Percentiles rank a stretch among this genome's conserved stretches.
These are phyloP conservation scores for Nicotiana knightiana DNA, from an alignment of 257 asterid genomes.

Conservation along the genomic window DNA sequence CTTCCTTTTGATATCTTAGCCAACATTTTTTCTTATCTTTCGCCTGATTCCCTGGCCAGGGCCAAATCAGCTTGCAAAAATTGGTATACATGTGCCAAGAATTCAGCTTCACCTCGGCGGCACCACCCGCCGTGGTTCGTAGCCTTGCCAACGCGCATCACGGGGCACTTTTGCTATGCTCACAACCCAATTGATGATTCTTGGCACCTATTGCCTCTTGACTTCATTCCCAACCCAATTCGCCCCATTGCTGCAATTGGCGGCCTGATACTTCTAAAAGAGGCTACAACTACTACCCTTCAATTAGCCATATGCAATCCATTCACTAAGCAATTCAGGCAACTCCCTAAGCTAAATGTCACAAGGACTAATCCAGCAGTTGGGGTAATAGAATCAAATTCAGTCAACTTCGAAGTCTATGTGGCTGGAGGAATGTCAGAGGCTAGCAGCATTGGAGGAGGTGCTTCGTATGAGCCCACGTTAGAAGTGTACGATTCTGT, in stretches of 20 bases:
- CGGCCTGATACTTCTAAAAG: conserved; percentile 40
- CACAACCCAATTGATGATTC: conserved; percentile 36
- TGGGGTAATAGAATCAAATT: conserved; percentile 28
- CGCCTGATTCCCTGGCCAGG: conserved; percentile 66
- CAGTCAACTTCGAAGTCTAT: conserved; percentile 29
- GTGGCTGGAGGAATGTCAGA: conserved; percentile 89
- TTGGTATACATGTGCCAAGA: conserved; percentile 44
- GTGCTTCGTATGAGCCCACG: conserved; percentile 52
- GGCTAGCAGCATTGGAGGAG: conserved; percentile 37
- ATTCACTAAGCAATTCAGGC: conserved; percentile 50
- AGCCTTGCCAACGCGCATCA: conserved; percentile 45
- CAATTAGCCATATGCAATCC: conserved; percentile 61
- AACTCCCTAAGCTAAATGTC: conserved; percentile 34
- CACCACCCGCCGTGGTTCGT: conserved; percentile 61
- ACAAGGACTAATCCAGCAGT: conserved; percentile 66
- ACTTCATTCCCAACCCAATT: conserved; percentile 22
- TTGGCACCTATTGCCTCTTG: conserved; percentile 44
- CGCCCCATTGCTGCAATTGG: conserved; percentile 45
- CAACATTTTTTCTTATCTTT: conserved; percentile 56
- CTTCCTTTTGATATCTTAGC: conserved; percentile 63
- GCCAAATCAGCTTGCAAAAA: conserved; percentile 52
- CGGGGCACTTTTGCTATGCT: conserved; percentile 39
- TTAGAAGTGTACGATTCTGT: conserved; percentile 56
- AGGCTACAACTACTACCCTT: conserved; percentile 31
- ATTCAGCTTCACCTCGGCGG: not conserved